A percentile compares a stretch with the other conserved stretches of the same genome.
Conservation (phyloP, 345 rosid species). For the Salix koriyanagi region DNA sequence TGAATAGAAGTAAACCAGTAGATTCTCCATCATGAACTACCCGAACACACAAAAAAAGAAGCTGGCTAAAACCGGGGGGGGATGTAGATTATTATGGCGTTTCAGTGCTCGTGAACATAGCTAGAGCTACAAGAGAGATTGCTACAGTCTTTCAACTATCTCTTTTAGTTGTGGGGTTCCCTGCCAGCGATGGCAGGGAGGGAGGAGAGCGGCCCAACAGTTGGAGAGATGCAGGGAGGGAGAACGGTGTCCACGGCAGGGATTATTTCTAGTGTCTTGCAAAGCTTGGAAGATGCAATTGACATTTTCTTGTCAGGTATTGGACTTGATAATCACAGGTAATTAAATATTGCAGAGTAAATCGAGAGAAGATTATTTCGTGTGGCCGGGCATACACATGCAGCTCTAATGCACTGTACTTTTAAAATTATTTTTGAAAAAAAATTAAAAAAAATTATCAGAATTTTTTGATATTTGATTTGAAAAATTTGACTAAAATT, state of each 20-base stretch:
- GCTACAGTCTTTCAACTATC: no score
- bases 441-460: no score
- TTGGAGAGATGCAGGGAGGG: neutral
- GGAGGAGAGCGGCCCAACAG: slow-evolving; percentile 14
- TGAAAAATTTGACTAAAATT: fast-evolving
- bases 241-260: neutral
- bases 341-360: neutral
- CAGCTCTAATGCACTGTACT: neutral
- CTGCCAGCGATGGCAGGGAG: neutral
- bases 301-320: slow-evolving; percentile 42
- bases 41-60: no score
- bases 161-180: neutral
- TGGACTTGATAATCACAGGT: neutral
- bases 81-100: no score
- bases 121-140: no score
- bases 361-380: neutral
- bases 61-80: no score
- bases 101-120: no score
- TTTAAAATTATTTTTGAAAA: no score
- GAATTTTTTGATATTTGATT: no score
- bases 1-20: no score
- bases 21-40: no score
- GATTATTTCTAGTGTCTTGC: neutral
- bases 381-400: no score
- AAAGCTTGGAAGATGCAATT: slow-evolving; percentile 20